phyloP scores from a whole-genome alignment of 805 yeast genomes.

The Grigorovia jiainica region DNA sequence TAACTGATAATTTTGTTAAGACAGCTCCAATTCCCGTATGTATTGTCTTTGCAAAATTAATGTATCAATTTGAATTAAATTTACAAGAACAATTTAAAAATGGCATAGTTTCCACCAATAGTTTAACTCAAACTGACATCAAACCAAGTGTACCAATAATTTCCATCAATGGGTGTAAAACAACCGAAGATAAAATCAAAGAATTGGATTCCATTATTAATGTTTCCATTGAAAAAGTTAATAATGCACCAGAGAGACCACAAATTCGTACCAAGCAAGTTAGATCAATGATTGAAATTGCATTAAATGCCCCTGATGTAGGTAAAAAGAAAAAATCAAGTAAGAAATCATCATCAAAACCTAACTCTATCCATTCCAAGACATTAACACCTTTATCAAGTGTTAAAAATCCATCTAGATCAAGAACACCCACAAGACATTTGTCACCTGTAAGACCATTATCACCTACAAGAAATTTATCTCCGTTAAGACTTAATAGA shows the following conservation, averaged over 20 bases:
- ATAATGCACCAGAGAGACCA: slow-evolving; percentile 2
- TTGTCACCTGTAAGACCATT: no score
- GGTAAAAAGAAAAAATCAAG: background rate
- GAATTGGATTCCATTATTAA: background rate
- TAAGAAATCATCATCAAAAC: background rate
- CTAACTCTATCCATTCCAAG: background rate
- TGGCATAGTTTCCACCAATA: background rate
- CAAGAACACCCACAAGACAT: background rate
- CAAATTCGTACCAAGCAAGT: background rate
- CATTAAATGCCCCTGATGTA: background rate
- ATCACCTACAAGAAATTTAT: no score
- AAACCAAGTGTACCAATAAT: no score
- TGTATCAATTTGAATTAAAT: slow-evolving; percentile 20
- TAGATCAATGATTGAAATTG: slow-evolving; percentile 4
- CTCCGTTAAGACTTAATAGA: background rate
- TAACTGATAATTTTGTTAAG: slow-evolving; percentile 21
- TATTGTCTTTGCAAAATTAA: slow-evolving; percentile 21
- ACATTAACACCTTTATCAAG: background rate
- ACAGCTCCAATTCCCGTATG: slow-evolving; percentile 24
- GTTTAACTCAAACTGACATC: no score
- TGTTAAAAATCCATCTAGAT: background rate
- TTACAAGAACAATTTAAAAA: slow-evolving; percentile 4
- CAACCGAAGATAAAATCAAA: background rate
- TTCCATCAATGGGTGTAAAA: background rate
- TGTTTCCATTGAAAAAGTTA: background rate